phyloP scores from a whole-genome alignment of 2,329 filamentous ascomycete genomes.

The Pestalotiopsis sp. region DNA sequence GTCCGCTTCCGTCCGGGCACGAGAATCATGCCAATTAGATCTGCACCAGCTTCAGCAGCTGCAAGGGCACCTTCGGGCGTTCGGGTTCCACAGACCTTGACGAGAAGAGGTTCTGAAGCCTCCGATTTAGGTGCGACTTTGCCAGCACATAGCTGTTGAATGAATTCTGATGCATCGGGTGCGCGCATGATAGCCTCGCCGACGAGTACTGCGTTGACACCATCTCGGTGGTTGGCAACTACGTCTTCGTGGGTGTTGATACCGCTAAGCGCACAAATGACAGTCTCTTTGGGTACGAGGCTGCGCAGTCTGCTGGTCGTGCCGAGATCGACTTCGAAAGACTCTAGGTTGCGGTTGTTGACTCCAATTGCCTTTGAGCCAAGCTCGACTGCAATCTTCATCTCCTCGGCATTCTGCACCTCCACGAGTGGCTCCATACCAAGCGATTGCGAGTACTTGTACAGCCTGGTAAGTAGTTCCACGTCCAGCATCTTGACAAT shows the following conservation, averaged over 20 bases:
- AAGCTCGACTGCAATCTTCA: conserved; percentile 82
- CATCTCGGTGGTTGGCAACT: conserved; percentile 81
- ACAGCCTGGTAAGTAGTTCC: conserved; percentile 73
- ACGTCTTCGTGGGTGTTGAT: conserved; percentile 91
- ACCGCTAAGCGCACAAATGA: conserved; percentile 91
- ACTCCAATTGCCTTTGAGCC: conserved; percentile 93
- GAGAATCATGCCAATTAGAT: conserved; percentile 90
- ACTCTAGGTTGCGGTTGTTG: conserved; percentile 96
- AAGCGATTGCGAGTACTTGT: conserved; percentile 83
- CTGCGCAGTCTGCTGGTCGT: conserved; percentile 88
- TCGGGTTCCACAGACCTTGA: conserved; percentile 95
- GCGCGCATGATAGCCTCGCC: conserved; percentile 96
- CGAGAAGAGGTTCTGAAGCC: conserved; percentile 58
- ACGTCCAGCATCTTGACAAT: conserved; percentile 97
- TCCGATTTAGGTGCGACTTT: conserved; percentile 36
- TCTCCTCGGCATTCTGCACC: conserved; percentile 92
- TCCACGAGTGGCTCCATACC: conserved; percentile 98
- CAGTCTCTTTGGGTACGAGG: conserved; percentile 81
- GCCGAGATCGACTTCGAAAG: conserved; percentile 92
- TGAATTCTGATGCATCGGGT: conserved; percentile 78
- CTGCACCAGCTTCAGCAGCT: conserved; percentile 84
- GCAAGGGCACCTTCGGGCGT: conserved; percentile 77
- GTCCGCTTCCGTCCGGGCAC: conserved; percentile 80
- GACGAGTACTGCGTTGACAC: conserved; percentile 90
- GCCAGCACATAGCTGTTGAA: conserved; percentile 77